phyloP scores from a whole-genome alignment of 306 rosid species.

The Castanea sativa region DNA sequence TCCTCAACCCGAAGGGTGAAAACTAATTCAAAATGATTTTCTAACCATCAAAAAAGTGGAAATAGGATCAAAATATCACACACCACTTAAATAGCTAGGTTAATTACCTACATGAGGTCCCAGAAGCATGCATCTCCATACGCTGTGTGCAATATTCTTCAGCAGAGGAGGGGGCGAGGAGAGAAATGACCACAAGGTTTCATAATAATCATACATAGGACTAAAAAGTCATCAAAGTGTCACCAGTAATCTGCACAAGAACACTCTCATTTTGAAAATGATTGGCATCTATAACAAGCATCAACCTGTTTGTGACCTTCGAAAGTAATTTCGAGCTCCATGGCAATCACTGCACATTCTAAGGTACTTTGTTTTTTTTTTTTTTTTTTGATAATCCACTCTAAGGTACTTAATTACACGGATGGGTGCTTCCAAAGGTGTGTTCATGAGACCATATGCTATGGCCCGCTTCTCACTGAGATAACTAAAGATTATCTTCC shows the following conservation, averaged over 20 bases:
- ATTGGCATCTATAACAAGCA: conserved; percentile 29
- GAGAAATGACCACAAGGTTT: background rate
- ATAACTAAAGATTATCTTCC: conserved; percentile 31
- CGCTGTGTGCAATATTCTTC: background rate
- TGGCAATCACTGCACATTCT: conserved; percentile 33
- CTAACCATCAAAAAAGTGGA: background rate
- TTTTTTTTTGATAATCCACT: too few species aligned
- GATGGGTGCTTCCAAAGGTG: conserved; percentile 23
- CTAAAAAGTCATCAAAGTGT: background rate
- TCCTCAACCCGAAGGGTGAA: background rate
- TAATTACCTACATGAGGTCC: background rate
- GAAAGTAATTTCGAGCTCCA: conserved; percentile 26
- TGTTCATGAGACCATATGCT: conserved; percentile 29
- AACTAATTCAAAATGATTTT: background rate
- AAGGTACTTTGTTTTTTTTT: too few species aligned
- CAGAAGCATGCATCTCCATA: background rate
- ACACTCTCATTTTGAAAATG: conserved; percentile 28
- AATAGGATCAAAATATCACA: background rate
- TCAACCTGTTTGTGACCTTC: conserved; percentile 12
- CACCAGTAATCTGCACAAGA: conserved; percentile 32
- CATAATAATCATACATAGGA: background rate
- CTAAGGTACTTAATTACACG: conserved; percentile 25
- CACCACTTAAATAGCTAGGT: background rate
- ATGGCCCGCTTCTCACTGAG: conserved; percentile 31
- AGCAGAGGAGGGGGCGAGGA: background rate